Evolutionary conservation across 225 moss, liverwort and hornwort genomes (phyloP), one percentile per base, ranked within the genome.

Genomic region (Polytrichum commune): DNA sequence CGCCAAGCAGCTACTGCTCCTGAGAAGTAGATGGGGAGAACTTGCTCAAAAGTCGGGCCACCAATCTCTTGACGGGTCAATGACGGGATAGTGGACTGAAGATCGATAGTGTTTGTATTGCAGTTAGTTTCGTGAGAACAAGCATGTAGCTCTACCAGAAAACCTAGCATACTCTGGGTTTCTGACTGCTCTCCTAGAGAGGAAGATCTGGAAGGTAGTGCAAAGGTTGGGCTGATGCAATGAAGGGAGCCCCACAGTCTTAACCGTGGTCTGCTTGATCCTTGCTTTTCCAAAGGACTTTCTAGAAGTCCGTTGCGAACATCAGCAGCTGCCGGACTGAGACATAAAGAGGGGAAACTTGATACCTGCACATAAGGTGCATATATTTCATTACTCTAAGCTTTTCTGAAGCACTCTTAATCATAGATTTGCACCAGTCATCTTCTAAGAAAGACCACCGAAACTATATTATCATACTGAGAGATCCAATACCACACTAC

Each of bases 1-100:
- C 90, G 92, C 95, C 95, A 95, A 67, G 92, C 80, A 68, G 87
- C 83, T 71, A 86, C 81, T 19, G 83, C 73, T 5, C 88, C 85
- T 66, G 90, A 82, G 74, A 92, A 95, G 63, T 84, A 95, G 55
- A 95, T 80, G 71, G 68, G 53, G 29, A 74, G 64, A 68, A 55
- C 61, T 46, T 77, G 63, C 69, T 76, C 75, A 55, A 73, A n/a
- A 55, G 62, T 55, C 68, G 73, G 57, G 54, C 62, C 53, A 33
- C 73, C 62, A 26, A 64, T 62, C 38, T 67, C 69, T 61, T 75
- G 70, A 60, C 73, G 71, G 7, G 60, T 54, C 27, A 62, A 53
- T 56, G 57, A 72, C 63, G 62, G 54, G 53, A 33, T 66, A 5
- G 29, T 27, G 69, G 68, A 19, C 60, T 28, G 71, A 63, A 35